Evolutionary conservation across 1,284 basidiomycete species (phyloP).

Genomic region (Tylopilus sp.): DNA sequence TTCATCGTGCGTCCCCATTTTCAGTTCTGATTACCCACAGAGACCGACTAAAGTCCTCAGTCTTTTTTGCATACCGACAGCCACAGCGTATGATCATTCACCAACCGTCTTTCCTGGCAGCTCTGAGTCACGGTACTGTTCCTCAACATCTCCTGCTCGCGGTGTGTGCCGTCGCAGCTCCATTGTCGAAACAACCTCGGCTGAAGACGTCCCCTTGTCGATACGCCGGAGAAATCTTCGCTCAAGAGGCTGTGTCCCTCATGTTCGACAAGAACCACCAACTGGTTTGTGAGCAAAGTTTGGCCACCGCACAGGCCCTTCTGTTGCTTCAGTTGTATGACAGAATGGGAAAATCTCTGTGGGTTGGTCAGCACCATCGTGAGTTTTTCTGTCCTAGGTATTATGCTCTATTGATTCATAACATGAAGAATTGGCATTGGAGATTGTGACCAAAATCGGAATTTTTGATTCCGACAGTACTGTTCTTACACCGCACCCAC

Average conservation of each 20-base stretch:
- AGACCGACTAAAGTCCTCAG: conserved; percentile 37
- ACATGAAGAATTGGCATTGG: conserved; percentile 57
- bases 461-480: conserved; percentile 60
- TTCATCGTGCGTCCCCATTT: conserved; percentile 54
- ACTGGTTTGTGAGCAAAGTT: conserved; percentile 52
- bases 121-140: conserved; percentile 60
- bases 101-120: conserved; percentile 67
- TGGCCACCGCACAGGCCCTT: conserved; percentile 71
- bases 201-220: conserved; percentile 58
- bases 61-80: conserved; percentile 79
- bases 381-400: conserved; percentile 5
- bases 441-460: conserved; percentile 63
- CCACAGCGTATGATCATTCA: conserved; percentile 73
- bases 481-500: conserved; percentile 45
- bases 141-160: conserved; percentile 68
- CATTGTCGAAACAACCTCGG: conserved; percentile 64
- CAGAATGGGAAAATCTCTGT: conserved; percentile 48
- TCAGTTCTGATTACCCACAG: conserved; percentile 1
- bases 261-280: conserved; percentile 66
- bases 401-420: conserved; percentile 19
- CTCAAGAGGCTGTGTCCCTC: conserved; percentile 60
- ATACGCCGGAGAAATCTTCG: conserved; percentile 67
- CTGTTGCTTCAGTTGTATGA: conserved; percentile 70
- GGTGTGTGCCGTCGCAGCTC: conserved; percentile 73
- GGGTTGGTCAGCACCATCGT: conserved; percentile 33